Base-by-base conservation (phyloP, 2,329 filamentous ascomycete genomes). In the Parasarocladium wereldwijsianum region DNA sequence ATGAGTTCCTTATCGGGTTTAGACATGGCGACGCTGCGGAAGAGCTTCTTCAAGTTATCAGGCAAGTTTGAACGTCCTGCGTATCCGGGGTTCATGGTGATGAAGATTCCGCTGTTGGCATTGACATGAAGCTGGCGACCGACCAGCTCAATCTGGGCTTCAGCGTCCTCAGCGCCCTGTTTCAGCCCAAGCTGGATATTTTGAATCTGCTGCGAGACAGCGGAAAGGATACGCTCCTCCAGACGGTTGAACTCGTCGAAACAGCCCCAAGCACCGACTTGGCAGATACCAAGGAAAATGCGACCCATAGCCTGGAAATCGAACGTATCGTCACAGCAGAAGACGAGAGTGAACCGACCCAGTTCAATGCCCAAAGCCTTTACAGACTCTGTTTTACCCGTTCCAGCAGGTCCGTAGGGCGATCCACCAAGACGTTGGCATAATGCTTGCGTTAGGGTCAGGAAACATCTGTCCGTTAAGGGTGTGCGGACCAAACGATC, bases 181-280 rank as follows among this genome's bases (percentile, higher is more conserved):
- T 86, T 86, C 32, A 99, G 64, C 34, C 92, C 90, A 38, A 96
- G 74, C 53, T 99, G 90, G 38, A 99, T 99, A 49, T 99, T 98
- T 49, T 99, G 90, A 31, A 99, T 93, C 51, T 98, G 92, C 53
- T 99, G 90, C 13, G 92, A 98, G 11, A 99, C 92, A 12, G 90
- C 90, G 25, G 92, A 98, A 36, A 99, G 58, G 36, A 99, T 99
- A 39, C 90, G 76, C 59, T 99, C 90, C 47, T 99, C 90, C 13
- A 99, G 66, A 68, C 90, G 82, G 57, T 99, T 99, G 66, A 99
- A 99, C 61, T 99, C 90, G 48, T 99, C 90, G 55, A 99, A 99
- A 62, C 90, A 99, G 45, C 92, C 92, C 90, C 90, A 99, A 4
- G 90, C 90, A 51, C 90, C 90, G 27, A 99, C 90, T 53, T 98